These are phyloP conservation scores for Knufia fluminis DNA, from an alignment of 2,329 filamentous ascomycete genomes.

Conservation along the genomic window DNA sequence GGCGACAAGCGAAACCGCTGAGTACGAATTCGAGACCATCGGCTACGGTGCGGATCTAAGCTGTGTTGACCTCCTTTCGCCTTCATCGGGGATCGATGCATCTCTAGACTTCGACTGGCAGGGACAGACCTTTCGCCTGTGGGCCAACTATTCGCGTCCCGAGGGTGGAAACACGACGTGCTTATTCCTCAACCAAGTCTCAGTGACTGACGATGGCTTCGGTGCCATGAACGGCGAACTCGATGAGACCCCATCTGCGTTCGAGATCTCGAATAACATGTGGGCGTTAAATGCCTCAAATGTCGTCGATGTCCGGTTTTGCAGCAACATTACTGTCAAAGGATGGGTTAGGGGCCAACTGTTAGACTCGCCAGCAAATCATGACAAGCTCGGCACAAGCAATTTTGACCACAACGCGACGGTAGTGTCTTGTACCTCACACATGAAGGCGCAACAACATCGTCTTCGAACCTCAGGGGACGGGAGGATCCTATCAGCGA, in stretches of 20 bases:
- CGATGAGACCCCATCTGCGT: background rate
- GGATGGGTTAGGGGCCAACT: slow-evolving; percentile 1
- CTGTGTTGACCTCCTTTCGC: background rate
- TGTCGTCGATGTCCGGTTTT: no score
- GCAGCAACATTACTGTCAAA: background rate
- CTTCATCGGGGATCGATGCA: background rate
- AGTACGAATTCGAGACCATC: background rate
- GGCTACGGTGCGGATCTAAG: background rate
- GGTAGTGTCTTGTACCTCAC: slow-evolving; percentile 1
- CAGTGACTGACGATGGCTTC: background rate
- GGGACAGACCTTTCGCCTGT: background rate
- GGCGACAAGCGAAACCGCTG: background rate
- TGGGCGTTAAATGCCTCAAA: no score
- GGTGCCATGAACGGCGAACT: background rate
- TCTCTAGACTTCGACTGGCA: background rate
- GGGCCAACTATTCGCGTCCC: background rate
- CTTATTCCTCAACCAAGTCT: background rate
- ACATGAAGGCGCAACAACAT: background rate
- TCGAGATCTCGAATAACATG: background rate
- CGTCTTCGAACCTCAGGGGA: background rate
- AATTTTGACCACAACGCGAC: slow-evolving; percentile 8
- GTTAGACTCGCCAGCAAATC: background rate
- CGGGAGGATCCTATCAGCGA: background rate
- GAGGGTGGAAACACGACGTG: background rate
- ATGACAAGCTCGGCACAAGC: background rate